Evolutionary conservation across 202 grass and related monocot genomes (phyloP).

Genomic region (Schoenoplectus triqueter): DNA sequence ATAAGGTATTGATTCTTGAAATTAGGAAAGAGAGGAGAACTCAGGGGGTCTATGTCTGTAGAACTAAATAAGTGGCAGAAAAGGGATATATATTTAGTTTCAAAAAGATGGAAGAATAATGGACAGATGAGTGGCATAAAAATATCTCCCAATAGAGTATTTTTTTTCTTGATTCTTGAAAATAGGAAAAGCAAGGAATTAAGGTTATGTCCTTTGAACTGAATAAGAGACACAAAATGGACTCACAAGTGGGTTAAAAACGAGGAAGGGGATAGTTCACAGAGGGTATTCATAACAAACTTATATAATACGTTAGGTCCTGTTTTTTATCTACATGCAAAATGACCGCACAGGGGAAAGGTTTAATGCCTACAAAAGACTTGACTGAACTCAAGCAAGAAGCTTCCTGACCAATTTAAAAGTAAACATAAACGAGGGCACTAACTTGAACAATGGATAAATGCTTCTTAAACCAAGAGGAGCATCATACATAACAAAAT

Average conservation of each 20-base stretch:
- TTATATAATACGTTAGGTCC: neutral
- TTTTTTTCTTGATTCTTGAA: conserved; percentile 22
- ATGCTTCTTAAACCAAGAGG: conserved; percentile 13
- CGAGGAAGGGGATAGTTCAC: neutral
- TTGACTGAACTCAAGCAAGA: conserved; percentile 3
- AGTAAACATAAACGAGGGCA: neutral
- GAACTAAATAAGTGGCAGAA: neutral
- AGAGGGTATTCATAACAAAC: conserved; percentile 2
- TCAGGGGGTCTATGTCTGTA: neutral
- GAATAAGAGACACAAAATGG: conserved; percentile 17
- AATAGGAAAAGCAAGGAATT: neutral
- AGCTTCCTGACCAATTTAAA: conserved; percentile 2
- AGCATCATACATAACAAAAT: neutral
- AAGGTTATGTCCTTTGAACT: conserved; percentile 16
- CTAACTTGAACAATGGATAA: conserved; percentile 1
- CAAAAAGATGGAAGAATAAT: neutral
- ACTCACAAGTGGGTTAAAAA: neutral
- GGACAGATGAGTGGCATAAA: neutral
- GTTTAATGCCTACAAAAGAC: neutral
- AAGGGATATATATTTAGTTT: conserved; percentile 12
- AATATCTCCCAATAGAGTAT: neutral
- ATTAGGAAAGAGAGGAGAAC: neutral
- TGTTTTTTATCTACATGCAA: neutral
- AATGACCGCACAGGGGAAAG: neutral
- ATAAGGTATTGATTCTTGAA: conserved; percentile 12